These are phyloP conservation scores for Clitopilus hobsonii DNA, from an alignment of 768 basidiomycete species.

Conservation along the genomic window DNA sequence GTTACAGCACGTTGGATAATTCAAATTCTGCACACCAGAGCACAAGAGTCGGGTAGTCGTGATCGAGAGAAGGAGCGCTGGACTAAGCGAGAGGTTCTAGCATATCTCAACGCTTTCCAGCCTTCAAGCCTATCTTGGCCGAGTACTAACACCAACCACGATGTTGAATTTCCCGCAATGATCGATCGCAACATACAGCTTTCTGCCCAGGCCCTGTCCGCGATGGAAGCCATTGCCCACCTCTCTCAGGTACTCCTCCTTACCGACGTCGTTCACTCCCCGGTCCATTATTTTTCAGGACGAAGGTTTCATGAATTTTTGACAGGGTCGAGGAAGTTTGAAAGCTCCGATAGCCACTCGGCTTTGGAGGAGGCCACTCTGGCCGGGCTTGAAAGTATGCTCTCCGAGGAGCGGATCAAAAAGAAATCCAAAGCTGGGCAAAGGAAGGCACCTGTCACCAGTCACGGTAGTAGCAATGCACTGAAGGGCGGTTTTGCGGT, in stretches of 20 bases:
- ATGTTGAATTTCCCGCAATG: slow-evolving; percentile 29
- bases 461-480: background rate
- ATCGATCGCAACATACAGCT: slow-evolving; percentile 64
- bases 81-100: slow-evolving; percentile 58
- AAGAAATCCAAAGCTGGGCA: slow-evolving; percentile 35
- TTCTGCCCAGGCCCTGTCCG: slow-evolving; percentile 55
- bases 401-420: slow-evolving; percentile 35
- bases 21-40: slow-evolving; percentile 42
- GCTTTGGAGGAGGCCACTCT: background rate
- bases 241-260: slow-evolving; percentile 62
- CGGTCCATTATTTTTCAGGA: slow-evolving; percentile 54
- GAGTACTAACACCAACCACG: background rate
- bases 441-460: background rate
- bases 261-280: slow-evolving; percentile 37
- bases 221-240: slow-evolving; percentile 55
- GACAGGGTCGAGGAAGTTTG: slow-evolving; percentile 21
- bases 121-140: slow-evolving; percentile 22
- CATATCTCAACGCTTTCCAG: slow-evolving; percentile 48
- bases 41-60: slow-evolving; percentile 44
- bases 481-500: background rate
- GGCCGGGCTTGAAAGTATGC: slow-evolving; percentile 39
- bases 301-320: slow-evolving; percentile 51
- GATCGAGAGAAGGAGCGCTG: slow-evolving; percentile 68
- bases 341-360: slow-evolving; percentile 4
- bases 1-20: slow-evolving; percentile 65